A percentile compares a stretch with the other conserved stretches of the same genome.
Evolutionary conservation across 768 basidiomycete genomes (phyloP).

Genomic region (Boletus rubropictus): DNA sequence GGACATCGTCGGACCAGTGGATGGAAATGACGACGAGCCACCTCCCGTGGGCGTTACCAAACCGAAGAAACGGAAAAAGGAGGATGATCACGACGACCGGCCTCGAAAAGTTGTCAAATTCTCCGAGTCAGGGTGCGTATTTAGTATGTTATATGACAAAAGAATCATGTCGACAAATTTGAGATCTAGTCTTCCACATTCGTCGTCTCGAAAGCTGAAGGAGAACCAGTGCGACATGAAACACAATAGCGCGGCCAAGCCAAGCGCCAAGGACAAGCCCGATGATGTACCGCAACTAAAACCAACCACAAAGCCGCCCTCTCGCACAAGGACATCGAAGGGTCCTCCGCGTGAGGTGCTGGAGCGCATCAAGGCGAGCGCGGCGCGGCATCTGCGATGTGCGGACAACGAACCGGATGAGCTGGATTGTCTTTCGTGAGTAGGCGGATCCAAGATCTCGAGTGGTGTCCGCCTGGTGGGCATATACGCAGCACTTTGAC

Average conservation of each 20-base stretch:
- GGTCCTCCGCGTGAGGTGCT: conserved; percentile 39
- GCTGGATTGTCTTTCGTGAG: conserved; percentile 42
- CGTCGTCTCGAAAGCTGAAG: conserved; percentile 31
- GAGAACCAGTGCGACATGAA: conserved; percentile 25
- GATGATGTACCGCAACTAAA: neutral
- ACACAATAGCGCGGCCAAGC: neutral
- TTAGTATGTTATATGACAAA: neutral
- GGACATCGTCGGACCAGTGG: neutral
- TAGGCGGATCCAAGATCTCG: neutral
- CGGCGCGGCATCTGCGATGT: conserved; percentile 12
- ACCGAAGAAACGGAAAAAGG: conserved; percentile 17
- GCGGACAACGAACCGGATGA: conserved; percentile 39
- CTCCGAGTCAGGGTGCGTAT: conserved; percentile 13
- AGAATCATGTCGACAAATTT: neutral
- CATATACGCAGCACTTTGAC: neutral
- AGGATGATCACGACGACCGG: conserved; percentile 19
- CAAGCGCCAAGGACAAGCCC: neutral
- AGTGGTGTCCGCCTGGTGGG: neutral
- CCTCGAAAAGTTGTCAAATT: conserved; percentile 20
- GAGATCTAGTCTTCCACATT: conserved; percentile 4
- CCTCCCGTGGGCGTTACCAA: conserved; percentile 2
- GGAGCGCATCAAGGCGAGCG: conserved; percentile 33
- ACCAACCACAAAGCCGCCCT: neutral
- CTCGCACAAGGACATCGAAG: conserved; percentile 17
- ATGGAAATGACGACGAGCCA: conserved; percentile 2